Percentiles rank a stretch among this genome's conserved stretches.
These are phyloP conservation scores for Suillus alpinus DNA, from an alignment of 768 basidiomycete genomes.

Conservation along the genomic window DNA sequence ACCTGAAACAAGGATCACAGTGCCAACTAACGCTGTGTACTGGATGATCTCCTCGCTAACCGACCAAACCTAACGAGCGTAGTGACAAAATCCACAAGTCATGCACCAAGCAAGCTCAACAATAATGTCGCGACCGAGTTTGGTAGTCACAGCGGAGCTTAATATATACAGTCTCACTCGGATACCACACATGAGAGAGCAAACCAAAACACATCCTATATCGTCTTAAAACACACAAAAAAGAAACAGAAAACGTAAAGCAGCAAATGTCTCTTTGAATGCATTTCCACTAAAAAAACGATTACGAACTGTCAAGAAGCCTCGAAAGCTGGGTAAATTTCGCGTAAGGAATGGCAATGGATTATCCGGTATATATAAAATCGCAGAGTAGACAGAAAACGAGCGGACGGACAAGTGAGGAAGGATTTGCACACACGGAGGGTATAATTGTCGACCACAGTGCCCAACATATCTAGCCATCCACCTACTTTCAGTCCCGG, in stretches of 20 bases:
- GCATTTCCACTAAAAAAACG: conserved; percentile 10
- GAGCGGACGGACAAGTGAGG: conserved; percentile 35
- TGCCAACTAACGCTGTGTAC: too few relatives aligned
- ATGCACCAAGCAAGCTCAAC: background rate
- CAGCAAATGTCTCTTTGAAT: background rate
- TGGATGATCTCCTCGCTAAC: too few relatives aligned
- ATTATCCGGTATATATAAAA: conserved; percentile 33
- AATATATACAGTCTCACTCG: too few relatives aligned
- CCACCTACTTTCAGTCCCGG: conserved; percentile 49
- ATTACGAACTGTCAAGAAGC: conserved; percentile 19
- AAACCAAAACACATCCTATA: background rate
- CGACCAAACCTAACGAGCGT: background rate
- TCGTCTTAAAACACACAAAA: background rate
- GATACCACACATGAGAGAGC: too few relatives aligned
- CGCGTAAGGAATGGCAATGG: conserved; percentile 34
- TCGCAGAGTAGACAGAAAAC: conserved; percentile 33
- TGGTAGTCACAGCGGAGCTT: background rate
- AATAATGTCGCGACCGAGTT: background rate
- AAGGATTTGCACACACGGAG: conserved; percentile 31
- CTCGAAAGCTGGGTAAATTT: conserved; percentile 29
- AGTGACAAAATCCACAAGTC: background rate
- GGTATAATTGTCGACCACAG: conserved; percentile 32
- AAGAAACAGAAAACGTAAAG: background rate
- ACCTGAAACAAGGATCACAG: background rate
- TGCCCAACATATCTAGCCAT: conserved; percentile 21